phyloP scores from a whole-genome alignment of 345 rosid species.

The Rhodomyrtus tomentosa region DNA sequence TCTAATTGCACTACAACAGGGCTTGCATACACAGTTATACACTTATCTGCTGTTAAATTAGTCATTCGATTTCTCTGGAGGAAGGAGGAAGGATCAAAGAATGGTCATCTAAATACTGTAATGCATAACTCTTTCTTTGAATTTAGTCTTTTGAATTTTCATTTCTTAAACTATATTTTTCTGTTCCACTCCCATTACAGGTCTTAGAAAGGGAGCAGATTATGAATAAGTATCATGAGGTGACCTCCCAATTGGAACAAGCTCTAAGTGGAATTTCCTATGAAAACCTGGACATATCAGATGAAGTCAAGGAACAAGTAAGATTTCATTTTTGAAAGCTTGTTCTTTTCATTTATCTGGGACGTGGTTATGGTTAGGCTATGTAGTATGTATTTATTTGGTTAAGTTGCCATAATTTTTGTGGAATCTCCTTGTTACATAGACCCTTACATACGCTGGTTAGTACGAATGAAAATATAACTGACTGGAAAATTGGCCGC shows the following conservation, averaged over 20 bases:
- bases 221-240: slow-evolving; percentile 51
- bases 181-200: slow-evolving; percentile 23
- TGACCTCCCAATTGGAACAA: slow-evolving; percentile 58
- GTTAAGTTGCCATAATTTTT: background rate
- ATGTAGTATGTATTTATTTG: background rate
- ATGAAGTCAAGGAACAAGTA: slow-evolving; percentile 99
- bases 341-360: background rate
- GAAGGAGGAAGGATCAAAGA: background rate
- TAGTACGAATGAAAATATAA: background rate
- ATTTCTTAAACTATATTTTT: background rate
- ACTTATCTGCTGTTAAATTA: background rate
- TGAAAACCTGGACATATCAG: slow-evolving; percentile 77
- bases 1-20: background rate
- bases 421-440: background rate
- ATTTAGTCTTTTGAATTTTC: background rate
- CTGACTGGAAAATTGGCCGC: background rate
- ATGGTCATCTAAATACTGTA: background rate
- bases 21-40: background rate
- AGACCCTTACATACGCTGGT: background rate
- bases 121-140: background rate
- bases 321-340: background rate
- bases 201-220: slow-evolving; percentile 77
- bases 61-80: background rate
- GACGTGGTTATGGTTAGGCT: background rate
- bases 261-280: slow-evolving; percentile 55